A percentile compares a stretch with the other conserved stretches of the same genome.
Conservation (phyloP, 257 asterid species). For the Henckelia pumila region DNA sequence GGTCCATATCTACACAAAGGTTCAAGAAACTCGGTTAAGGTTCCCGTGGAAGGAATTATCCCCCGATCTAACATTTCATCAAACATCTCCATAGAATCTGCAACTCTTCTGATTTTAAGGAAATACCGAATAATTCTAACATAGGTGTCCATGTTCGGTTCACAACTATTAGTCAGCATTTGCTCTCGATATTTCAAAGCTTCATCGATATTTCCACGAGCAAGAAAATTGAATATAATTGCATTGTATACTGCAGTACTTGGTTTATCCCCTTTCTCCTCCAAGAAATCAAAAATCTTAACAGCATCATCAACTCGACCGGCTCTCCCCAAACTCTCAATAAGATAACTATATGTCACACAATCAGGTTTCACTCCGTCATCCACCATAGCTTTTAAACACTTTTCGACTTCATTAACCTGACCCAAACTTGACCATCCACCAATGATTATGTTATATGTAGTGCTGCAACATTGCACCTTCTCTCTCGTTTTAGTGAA, state of each 20-base stretch:
- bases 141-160: conserved; percentile 66
- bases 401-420: conserved; percentile 58
- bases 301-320: conserved; percentile 58
- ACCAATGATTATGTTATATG: conserved; percentile 60
- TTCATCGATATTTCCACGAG: conserved; percentile 52
- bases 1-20: conserved; percentile 88
- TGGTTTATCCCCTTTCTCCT: conserved; percentile 40
- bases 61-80: conserved; percentile 78
- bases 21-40: conserved; percentile 55
- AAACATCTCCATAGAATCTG: conserved; percentile 79
- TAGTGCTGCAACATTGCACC: conserved; percentile 38
- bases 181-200: conserved; percentile 47
- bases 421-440: conserved; percentile 80
- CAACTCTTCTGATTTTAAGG: conserved; percentile 62
- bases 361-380: conserved; percentile 66
- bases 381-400: conserved; percentile 62
- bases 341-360: conserved; percentile 53
- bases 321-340: conserved; percentile 84
- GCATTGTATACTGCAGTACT: conserved; percentile 67
- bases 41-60: conserved; percentile 61
- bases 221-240: conserved; percentile 58
- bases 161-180: conserved; percentile 45
- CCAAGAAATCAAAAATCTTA: conserved; percentile 52
- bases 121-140: conserved; percentile 48
- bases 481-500: conserved; percentile 54